These are phyloP conservation scores for Penicillium riverlandense DNA, from an alignment of 495 filamentous ascomycete genomes.

Conservation along the genomic window DNA sequence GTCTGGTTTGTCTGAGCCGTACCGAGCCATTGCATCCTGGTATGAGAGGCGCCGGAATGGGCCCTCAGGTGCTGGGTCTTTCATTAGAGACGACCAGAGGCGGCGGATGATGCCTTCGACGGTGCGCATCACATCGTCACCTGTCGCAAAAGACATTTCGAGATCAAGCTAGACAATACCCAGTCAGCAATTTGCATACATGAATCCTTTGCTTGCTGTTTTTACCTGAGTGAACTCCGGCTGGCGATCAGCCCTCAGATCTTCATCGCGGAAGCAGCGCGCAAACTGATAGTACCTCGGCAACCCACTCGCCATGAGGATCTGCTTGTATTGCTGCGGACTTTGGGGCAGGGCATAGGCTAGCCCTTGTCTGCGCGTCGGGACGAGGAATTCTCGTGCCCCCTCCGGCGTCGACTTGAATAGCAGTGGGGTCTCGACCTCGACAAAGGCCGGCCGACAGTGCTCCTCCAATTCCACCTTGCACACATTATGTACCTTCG, in stretches of 20 bases:
- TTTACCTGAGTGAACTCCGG: constrained; percentile 92
- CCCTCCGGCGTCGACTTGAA: constrained; percentile 99
- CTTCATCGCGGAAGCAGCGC: constrained; percentile 92
- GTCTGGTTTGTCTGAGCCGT: constrained; percentile 92
- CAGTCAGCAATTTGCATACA: constrained; percentile 1
- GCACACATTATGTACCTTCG: constrained; percentile 41
- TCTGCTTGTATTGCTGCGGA: constrained; percentile 98
- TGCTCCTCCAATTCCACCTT: constrained; percentile 42
- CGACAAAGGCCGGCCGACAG: constrained; percentile 48
- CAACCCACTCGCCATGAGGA: constrained; percentile 88
- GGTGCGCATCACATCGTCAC: constrained; percentile 62
- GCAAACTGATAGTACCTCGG: constrained; percentile 85
- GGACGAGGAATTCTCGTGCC: constrained; percentile 91
- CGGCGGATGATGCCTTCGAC: constrained; percentile 58
- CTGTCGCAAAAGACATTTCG: constrained; percentile 78
- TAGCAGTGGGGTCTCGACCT: constrained; percentile 86
- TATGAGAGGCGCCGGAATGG: constrained; percentile 62
- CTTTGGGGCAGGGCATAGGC: constrained; percentile 93
- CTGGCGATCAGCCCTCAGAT: constrained; percentile 85
- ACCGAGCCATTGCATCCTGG: constrained; percentile 66
- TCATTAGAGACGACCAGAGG: constrained; percentile 46
- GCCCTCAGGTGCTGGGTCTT: constrained; percentile 28
- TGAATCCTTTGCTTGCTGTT: not conserved
- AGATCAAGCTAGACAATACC: constrained; percentile 61
- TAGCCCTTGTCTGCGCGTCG: constrained; percentile 63